Percentiles rank a stretch among this genome's conserved stretches.
Evolutionary conservation across 2,329 filamentous ascomycete genomes (phyloP).

Genomic region (Dendrostoma leiphaemia): DNA sequence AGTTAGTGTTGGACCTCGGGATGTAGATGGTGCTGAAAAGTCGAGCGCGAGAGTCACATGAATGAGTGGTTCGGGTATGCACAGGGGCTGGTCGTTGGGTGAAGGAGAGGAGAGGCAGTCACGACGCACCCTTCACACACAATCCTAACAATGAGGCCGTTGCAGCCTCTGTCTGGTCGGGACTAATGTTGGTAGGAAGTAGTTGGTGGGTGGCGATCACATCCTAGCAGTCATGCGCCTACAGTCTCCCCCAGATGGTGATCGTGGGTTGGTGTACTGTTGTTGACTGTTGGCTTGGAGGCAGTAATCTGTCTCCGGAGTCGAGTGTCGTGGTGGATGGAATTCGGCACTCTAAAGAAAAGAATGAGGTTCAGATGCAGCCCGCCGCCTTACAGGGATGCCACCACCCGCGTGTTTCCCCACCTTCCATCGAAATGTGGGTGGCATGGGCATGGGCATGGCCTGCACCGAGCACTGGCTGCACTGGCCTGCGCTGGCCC

Average conservation of each 20-base stretch:
- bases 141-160: slow-evolving; percentile 4
- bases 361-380: slow-evolving; percentile 8
- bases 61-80: neutral
- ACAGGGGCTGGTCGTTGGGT: neutral
- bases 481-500: too few species aligned
- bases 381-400: slow-evolving; percentile 3
- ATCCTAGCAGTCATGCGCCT: slow-evolving; percentile 15
- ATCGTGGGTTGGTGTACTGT: slow-evolving; percentile 1
- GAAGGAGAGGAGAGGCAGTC: neutral
- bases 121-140: slow-evolving; percentile 5
- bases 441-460: too few species aligned
- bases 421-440: too few species aligned
- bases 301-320: neutral
- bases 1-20: neutral
- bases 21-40: too few species aligned
- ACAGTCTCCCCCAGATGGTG: neutral
- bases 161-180: slow-evolving; percentile 7
- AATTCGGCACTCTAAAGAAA: neutral
- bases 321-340: neutral
- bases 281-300: neutral
- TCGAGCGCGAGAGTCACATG: neutral
- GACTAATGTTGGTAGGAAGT: slow-evolving; percentile 7
- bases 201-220: slow-evolving; percentile 12
- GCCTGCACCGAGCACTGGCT: too few species aligned
- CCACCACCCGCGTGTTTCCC: neutral